Evolutionary conservation across 257 asterid species (phyloP).

Genomic region (Apocynum venetum): DNA sequence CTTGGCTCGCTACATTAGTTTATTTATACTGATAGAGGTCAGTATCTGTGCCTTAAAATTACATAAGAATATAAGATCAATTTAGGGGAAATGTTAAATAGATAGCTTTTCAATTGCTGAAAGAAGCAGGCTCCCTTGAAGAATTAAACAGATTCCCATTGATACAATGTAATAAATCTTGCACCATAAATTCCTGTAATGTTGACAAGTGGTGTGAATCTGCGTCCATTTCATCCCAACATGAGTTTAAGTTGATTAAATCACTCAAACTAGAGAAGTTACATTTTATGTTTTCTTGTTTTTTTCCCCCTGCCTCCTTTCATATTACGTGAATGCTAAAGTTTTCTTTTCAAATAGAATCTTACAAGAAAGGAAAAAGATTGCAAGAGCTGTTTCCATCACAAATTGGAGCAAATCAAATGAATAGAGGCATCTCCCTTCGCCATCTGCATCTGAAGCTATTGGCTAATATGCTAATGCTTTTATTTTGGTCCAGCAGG

Average conservation of each 20-base stretch:
- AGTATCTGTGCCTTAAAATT: background rate
- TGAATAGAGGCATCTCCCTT: constrained; percentile 17
- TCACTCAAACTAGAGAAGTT: background rate
- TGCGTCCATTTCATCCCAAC: background rate
- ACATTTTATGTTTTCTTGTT: background rate
- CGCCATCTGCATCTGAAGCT: constrained; percentile 23
- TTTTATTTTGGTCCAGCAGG: constrained; percentile 39
- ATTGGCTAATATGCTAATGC: constrained; percentile 26
- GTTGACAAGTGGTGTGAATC: background rate
- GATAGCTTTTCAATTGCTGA: background rate
- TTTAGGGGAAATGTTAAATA: background rate
- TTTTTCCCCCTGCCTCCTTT: background rate
- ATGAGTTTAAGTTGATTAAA: background rate
- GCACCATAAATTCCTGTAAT: background rate
- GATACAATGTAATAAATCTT: background rate
- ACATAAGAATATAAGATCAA: background rate
- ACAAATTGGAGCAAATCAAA: constrained; percentile 21
- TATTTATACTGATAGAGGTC: background rate
- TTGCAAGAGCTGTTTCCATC: constrained; percentile 10
- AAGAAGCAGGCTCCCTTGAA: background rate
- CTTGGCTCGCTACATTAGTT: background rate
- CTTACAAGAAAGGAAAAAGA: constrained; percentile 11
- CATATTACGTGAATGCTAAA: background rate
- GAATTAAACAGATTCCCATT: background rate
- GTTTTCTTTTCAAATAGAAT: constrained; percentile 16